Conservation (phyloP, 2,329 filamentous ascomycete species). For the Microsporum ferrugineum region DNA sequence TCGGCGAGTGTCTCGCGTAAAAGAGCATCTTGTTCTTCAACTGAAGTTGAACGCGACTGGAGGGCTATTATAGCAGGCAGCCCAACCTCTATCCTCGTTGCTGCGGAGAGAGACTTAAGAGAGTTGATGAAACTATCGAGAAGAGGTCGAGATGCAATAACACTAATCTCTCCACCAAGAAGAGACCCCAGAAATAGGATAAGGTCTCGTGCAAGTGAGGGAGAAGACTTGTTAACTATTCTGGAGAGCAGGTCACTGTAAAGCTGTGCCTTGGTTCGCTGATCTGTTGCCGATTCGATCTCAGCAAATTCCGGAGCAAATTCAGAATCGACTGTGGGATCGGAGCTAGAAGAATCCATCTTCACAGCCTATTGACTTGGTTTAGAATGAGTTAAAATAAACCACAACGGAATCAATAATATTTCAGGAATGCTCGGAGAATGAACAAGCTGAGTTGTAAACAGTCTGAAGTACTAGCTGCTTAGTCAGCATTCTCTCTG, state of each 20-base stretch:
- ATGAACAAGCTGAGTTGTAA: too few relatives aligned
- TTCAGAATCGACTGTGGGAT: constrained; percentile 40
- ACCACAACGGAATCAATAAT: neutral
- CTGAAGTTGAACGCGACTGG: constrained; percentile 55
- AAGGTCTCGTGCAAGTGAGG: constrained; percentile 48
- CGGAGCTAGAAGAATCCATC: neutral
- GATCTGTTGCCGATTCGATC: constrained; percentile 39
- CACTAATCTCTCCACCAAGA: constrained; percentile 57
- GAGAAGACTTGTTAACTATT: constrained; percentile 39
- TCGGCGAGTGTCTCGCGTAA: constrained; percentile 70
- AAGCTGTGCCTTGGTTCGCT: constrained; percentile 42
- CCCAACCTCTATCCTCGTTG: constrained; percentile 64
- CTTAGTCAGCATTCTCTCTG: neutral
- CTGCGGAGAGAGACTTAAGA: constrained; percentile 42
- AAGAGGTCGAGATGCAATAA: constrained; percentile 62
- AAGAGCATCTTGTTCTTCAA: constrained; percentile 70
- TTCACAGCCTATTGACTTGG: neutral
- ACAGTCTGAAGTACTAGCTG: neutral
- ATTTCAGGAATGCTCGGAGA: neutral
- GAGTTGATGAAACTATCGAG: constrained; percentile 57
- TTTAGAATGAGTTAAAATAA: neutral
- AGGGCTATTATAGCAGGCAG: constrained; percentile 60
- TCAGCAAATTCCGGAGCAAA: constrained; percentile 39
- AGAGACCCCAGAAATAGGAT: constrained; percentile 59
- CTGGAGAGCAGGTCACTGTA: constrained; percentile 49